phyloP scores from a whole-genome alignment of 2,329 filamentous ascomycete genomes.

The Penicillium sp. region DNA sequence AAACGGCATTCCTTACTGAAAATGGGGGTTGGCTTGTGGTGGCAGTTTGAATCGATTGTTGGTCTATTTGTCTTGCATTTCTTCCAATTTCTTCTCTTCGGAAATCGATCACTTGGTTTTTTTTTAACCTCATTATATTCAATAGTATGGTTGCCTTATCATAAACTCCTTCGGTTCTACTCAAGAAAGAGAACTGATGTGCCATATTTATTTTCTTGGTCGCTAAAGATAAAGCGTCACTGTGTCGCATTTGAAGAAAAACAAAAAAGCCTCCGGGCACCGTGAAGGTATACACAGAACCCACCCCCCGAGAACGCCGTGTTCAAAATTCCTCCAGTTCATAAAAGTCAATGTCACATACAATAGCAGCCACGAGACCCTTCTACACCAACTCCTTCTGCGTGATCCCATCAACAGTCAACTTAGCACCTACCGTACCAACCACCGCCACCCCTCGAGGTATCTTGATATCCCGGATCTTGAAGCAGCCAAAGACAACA shows the following conservation, averaged over 20 bases:
- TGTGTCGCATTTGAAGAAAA: not conserved
- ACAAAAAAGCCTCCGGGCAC: not conserved
- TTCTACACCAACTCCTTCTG: slow-evolving; percentile 12
- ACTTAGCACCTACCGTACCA: slow-evolving; percentile 39
- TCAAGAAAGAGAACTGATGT: not conserved
- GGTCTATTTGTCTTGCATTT: not conserved
- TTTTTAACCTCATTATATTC: not conserved
- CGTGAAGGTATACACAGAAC: not conserved
- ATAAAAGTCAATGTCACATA: not conserved
- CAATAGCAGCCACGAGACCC: not conserved
- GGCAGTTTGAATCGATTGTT: not conserved
- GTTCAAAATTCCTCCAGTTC: not conserved
- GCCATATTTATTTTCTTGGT: not conserved
- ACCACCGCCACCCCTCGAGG: slow-evolving; percentile 61
- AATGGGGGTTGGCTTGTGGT: not conserved
- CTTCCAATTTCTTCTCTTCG: not conserved
- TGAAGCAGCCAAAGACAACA: slow-evolving; percentile 65
- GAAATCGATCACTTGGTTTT: not conserved
- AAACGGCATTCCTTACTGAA: slow-evolving; percentile 92
- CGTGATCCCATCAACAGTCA: slow-evolving; percentile 20
- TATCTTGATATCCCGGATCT: slow-evolving; percentile 57
- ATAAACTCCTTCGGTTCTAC: not conserved
- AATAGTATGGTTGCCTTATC: not conserved
- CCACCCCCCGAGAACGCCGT: not conserved
- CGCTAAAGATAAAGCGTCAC: not conserved